Conservation (phyloP, 176 grass and related monocot genomes). For the Triticum dicoccoides region DNA sequence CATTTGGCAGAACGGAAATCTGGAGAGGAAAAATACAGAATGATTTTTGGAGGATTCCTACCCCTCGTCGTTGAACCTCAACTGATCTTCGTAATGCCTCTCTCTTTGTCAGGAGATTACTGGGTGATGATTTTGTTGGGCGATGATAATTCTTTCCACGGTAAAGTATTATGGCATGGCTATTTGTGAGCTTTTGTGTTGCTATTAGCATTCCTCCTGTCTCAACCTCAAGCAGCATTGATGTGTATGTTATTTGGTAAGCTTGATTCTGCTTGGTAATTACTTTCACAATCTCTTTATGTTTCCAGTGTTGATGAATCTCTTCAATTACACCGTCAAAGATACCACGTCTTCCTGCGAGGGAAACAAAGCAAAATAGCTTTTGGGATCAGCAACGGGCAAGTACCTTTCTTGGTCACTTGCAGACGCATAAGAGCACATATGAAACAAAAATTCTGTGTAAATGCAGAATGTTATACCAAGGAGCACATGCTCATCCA, state of each 20-base stretch:
- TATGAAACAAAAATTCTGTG: background rate
- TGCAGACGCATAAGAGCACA: background rate
- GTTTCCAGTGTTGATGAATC: slow-evolving; percentile 93
- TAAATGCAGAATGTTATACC: slow-evolving; percentile 32
- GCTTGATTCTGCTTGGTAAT: slow-evolving; percentile 65
- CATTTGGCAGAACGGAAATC: slow-evolving; percentile 1
- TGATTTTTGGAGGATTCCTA: slow-evolving; percentile 24
- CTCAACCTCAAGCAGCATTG: slow-evolving; percentile 68
- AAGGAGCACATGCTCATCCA: slow-evolving; percentile 68
- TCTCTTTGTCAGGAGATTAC: slow-evolving; percentile 73
- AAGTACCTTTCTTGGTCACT: background rate
- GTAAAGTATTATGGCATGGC: slow-evolving; percentile 84
- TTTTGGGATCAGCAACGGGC: slow-evolving; percentile 1
- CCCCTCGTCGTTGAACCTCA: slow-evolving; percentile 78
- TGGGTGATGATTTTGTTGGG: slow-evolving; percentile 48
- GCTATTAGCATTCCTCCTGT: slow-evolving; percentile 67
- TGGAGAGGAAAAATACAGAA: background rate
- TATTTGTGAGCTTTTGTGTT: slow-evolving; percentile 63
- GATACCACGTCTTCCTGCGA: slow-evolving; percentile 78
- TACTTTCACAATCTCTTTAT: slow-evolving; percentile 89
- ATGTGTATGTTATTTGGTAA: slow-evolving; percentile 58
- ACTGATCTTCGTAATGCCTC: slow-evolving; percentile 81
- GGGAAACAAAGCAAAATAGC: slow-evolving; percentile 1
- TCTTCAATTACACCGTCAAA: slow-evolving; percentile 83
- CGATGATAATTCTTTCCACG: slow-evolving; percentile 78